Percentiles rank a stretch among this genome's conserved stretches.
Evolutionary conservation across 371 early-diverging fungal genomes (phyloP).

Genomic region (Mucor circinelloides): DNA sequence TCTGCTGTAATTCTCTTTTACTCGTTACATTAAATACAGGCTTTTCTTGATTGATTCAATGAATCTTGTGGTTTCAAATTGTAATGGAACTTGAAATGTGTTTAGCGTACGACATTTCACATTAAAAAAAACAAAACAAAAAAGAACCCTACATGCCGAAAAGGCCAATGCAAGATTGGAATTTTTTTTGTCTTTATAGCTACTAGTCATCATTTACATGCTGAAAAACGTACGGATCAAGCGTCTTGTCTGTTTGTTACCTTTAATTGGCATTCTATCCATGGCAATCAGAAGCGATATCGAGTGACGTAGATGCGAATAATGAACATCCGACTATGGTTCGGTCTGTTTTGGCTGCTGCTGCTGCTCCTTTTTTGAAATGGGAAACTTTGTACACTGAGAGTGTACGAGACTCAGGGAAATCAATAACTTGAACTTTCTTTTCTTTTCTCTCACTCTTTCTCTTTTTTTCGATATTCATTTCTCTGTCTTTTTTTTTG

Average conservation of each 20-base stretch:
- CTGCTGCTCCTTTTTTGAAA: not conserved
- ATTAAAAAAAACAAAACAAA: not conserved
- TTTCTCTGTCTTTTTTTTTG: constrained; percentile 1
- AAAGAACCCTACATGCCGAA: not conserved
- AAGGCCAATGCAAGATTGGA: not conserved
- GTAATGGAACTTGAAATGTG: not conserved
- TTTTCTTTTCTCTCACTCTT: not conserved
- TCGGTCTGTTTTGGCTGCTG: not conserved
- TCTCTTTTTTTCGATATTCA: not conserved
- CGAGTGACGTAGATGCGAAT: not conserved
- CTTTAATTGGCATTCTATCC: not conserved
- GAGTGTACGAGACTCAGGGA: not conserved
- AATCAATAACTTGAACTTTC: not conserved
- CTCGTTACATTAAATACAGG: not conserved
- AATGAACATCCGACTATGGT: not conserved
- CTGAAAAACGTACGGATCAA: not conserved
- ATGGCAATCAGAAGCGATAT: not conserved
- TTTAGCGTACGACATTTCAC: not conserved
- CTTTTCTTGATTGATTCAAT: not conserved
- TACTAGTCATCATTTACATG: not conserved
- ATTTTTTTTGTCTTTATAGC: not conserved
- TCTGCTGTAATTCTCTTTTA: no score
- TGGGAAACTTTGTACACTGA: not conserved
- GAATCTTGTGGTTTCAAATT: not conserved
- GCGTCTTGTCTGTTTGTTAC: not conserved